Percentiles rank a stretch among this genome's conserved stretches.
These are phyloP conservation scores for Neofusicoccum laricinum DNA, from an alignment of 2,329 filamentous ascomycete species.

Conservation along the genomic window DNA sequence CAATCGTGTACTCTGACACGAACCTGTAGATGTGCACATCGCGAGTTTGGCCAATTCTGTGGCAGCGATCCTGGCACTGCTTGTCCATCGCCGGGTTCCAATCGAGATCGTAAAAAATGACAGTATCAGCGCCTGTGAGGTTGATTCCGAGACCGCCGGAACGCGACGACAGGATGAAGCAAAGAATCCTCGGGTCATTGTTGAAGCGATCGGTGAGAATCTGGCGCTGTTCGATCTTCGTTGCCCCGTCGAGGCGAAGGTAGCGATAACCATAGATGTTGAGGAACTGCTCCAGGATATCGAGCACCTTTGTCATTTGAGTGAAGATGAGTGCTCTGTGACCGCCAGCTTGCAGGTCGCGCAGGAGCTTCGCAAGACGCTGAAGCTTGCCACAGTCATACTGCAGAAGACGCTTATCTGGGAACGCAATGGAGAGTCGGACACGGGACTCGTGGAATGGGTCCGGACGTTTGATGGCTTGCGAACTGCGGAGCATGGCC, in stretches of 20 bases:
- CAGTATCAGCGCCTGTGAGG: conserved; percentile 90
- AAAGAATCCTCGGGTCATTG: conserved; percentile 84
- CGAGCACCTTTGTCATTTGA: conserved; percentile 97
- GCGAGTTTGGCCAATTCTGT: conserved; percentile 94
- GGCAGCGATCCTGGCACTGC: conserved; percentile 95
- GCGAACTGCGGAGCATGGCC: conserved; percentile 55
- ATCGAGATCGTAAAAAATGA: conserved; percentile 98
- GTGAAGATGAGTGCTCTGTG: conserved; percentile 97
- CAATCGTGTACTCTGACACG: conserved; percentile 69
- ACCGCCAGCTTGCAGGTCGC: conserved; percentile 81
- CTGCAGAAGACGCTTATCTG: conserved; percentile 91
- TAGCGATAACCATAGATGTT: conserved; percentile 98
- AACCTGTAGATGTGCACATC: conserved; percentile 93
- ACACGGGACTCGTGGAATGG: conserved; percentile 94
- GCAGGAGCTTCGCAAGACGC: conserved; percentile 78
- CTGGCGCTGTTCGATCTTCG: conserved; percentile 92
- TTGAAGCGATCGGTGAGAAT: conserved; percentile 97
- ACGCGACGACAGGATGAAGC: conserved; percentile 91
- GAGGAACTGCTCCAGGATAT: conserved; percentile 95
- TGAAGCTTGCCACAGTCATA: conserved; percentile 98
- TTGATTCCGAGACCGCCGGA: conserved; percentile 96
- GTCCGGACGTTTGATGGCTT: conserved; percentile 49
- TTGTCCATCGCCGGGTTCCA: conserved; percentile 99
- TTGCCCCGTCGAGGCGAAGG: conserved; percentile 90
- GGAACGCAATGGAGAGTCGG: conserved; percentile 91